Percentiles rank a stretch among this genome's conserved stretches.
Conservation (phyloP, 768 basidiomycete species). For the Sistotremastrum suecicum region DNA sequence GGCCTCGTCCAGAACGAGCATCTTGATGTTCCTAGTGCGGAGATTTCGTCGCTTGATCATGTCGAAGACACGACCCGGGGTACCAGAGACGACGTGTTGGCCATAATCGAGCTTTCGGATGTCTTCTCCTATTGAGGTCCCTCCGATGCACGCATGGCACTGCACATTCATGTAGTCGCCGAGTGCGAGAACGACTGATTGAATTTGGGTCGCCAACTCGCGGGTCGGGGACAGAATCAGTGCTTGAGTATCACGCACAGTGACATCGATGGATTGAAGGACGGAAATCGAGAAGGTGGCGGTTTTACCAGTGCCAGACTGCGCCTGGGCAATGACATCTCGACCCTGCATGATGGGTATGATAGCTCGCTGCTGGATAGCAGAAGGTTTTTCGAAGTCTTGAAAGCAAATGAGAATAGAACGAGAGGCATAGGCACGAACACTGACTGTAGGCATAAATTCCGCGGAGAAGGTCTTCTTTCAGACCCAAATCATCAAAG, state of each 20-base stretch:
- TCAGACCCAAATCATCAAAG: constrained; percentile 81
- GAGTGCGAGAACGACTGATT: constrained; percentile 88
- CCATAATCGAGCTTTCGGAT: constrained; percentile 96
- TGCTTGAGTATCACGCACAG: constrained; percentile 89
- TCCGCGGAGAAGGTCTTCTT: constrained; percentile 90
- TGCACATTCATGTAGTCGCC: constrained; percentile 99
- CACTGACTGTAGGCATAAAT: constrained; percentile 92
- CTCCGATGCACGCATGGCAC: constrained; percentile 96
- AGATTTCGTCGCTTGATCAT: constrained; percentile 94
- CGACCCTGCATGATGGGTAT: constrained; percentile 89
- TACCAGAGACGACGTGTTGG: constrained; percentile 94
- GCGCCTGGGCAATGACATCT: constrained; percentile 98
- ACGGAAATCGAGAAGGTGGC: constrained; percentile 98
- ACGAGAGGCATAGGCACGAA: neutral
- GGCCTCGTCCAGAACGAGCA: constrained; percentile 89
- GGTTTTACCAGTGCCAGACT: constrained; percentile 99
- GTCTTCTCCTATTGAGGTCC: constrained; percentile 94
- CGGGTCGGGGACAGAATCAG: constrained; percentile 96
- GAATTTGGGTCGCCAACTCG: constrained; percentile 97
- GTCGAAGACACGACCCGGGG: constrained; percentile 96
- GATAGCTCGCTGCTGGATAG: constrained; percentile 97
- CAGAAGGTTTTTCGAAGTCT: constrained; percentile 97
- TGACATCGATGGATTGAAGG: constrained; percentile 93
- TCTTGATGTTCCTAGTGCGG: constrained; percentile 94
- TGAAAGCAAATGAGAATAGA: constrained; percentile 6